These are phyloP conservation scores for Senna tora DNA, from an alignment of 306 rosid genomes.

Conservation along the genomic window DNA sequence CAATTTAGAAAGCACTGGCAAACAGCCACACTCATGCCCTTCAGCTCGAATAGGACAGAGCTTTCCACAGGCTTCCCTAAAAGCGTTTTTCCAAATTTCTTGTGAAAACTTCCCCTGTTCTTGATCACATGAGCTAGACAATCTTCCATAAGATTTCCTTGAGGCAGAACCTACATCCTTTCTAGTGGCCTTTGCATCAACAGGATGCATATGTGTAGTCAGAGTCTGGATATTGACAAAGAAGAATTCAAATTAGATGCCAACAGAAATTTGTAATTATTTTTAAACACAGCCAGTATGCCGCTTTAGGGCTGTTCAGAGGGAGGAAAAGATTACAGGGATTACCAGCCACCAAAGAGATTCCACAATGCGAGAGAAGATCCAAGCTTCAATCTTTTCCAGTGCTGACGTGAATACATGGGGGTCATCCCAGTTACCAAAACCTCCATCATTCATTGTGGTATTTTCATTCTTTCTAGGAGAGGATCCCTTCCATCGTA, in stretches of 20 bases:
- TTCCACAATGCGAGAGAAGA: slow-evolving; percentile 80
- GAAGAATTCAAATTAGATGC: slow-evolving; percentile 34
- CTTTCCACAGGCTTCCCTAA: slow-evolving; percentile 72
- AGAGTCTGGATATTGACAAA: slow-evolving; percentile 57
- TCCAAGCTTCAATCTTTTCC: slow-evolving; percentile 84
- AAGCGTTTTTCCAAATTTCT: slow-evolving; percentile 80
- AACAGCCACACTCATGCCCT: slow-evolving; percentile 87
- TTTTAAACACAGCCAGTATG: background rate
- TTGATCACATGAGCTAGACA: slow-evolving; percentile 53
- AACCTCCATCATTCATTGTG: slow-evolving; percentile 44
- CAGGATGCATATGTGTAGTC: slow-evolving; percentile 81
- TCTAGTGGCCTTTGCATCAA: slow-evolving; percentile 43
- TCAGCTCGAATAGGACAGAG: slow-evolving; percentile 80
- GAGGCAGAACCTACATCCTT: slow-evolving; percentile 45
- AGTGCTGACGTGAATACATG: slow-evolving; percentile 56
- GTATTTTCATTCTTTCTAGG: slow-evolving; percentile 46
- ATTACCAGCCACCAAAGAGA: slow-evolving; percentile 92
- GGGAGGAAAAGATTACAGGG: slow-evolving; percentile 24
- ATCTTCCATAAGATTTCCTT: slow-evolving; percentile 50
- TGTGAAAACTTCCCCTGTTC: slow-evolving; percentile 67
- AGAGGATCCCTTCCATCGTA: slow-evolving; percentile 57
- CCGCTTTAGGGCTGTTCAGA: slow-evolving; percentile 8
- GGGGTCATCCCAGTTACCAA: slow-evolving; percentile 65
- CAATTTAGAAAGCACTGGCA: slow-evolving; percentile 69
- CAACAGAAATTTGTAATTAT: background rate